These are phyloP conservation scores for Chrysosporium keratinophilum DNA, from an alignment of 2,329 filamentous ascomycete species.

Conservation along the genomic window DNA sequence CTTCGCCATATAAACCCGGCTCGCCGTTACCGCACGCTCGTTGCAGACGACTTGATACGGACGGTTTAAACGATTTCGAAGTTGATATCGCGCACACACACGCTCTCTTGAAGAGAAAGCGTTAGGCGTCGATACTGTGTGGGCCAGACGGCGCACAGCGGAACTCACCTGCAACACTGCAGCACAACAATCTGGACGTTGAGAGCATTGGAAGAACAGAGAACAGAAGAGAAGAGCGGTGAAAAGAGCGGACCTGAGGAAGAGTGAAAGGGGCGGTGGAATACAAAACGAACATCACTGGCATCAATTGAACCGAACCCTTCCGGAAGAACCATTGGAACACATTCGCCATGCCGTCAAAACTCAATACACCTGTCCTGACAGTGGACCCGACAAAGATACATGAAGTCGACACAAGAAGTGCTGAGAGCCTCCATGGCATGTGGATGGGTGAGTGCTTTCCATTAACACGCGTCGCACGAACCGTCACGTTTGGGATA, in stretches of 20 bases:
- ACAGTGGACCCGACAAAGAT: constrained; percentile 86
- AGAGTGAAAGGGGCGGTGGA: not conserved
- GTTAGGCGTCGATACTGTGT: constrained; percentile 7
- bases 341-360: constrained; percentile 58
- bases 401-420: constrained; percentile 86
- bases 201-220: not conserved
- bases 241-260: not conserved
- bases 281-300: not conserved
- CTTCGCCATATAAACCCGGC: not conserved
- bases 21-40: not conserved
- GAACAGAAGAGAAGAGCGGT: not conserved
- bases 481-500: too few relatives aligned
- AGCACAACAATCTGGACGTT: not conserved
- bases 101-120: not conserved
- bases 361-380: constrained; percentile 73
- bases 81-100: too few relatives aligned
- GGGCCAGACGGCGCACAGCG: constrained; percentile 6
- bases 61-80: not conserved
- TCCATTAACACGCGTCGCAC: not conserved
- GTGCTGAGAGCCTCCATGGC: constrained; percentile 85
- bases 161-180: not conserved
- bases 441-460: constrained; percentile 81
- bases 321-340: not conserved
- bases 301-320: not conserved
- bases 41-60: not conserved